Evolutionary conservation across 2,329 filamentous ascomycete species (phyloP), one percentile per base, ranked within the genome.

Genomic region (Alternaria sp.): DNA sequence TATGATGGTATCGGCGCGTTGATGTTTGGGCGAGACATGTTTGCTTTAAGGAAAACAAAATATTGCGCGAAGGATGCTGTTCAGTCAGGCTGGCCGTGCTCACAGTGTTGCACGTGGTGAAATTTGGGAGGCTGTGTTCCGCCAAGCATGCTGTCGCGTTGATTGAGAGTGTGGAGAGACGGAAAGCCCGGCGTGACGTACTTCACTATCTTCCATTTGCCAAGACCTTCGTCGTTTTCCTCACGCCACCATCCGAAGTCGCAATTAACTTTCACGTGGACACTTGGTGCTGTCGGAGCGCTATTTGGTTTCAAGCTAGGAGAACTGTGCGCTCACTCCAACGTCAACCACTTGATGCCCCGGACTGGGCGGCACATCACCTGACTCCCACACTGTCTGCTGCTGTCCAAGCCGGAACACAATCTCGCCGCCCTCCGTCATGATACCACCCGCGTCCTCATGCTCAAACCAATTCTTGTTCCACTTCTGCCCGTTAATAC

Each of bases 401-500:
- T 75, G 68, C 4, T 17, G 51, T 1, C 75, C 73, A 3, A 78
- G 54, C 9, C 26, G 55, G 24, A 78, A 78, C 24, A 72, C 5
- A 42, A 78, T 75, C 50, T 76, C 73, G 4, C 75, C 76, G 1
- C 75, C 75, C 6, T 72, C 44, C 1, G 56, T 68, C 73, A 77
- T 76, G 23, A 76, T 72, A 0, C 68, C 71, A 1, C 68, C 72
- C 0, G 60, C 70, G 67, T 86, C 82, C 1, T 80, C 78, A 68
- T 86, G 84, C 54, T 81, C 78, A 17, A 87, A 78, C 85, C 85
- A 86, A 53, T 84, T 86, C 73, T 79, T 81, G 0, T 75, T 65
- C 85, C 84, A 86, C 0, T 55, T 2, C 52, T 82, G 56, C 0
- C 83, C 84, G 57, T 87, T 86, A 36, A 86, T 80, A 54, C 74